Evolutionary conservation across 2,329 filamentous ascomycete species (phyloP).

Genomic region (Cladosporium sp.): DNA sequence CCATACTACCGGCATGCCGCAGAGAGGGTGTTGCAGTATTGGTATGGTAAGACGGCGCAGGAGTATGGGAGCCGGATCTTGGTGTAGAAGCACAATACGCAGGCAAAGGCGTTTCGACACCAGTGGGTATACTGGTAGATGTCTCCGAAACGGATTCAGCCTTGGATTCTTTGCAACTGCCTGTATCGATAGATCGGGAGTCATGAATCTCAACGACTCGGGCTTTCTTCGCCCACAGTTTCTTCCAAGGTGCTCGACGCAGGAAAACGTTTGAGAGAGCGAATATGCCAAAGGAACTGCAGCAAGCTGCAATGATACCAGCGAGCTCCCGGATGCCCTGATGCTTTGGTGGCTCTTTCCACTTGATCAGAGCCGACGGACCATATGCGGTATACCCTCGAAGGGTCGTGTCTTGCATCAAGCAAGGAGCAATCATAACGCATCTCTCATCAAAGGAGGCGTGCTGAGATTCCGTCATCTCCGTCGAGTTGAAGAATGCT

Average conservation of each 20-base stretch:
- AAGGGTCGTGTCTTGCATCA: constrained; percentile 12
- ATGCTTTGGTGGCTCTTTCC: constrained; percentile 15
- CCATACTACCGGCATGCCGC: not conserved
- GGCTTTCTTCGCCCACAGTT: constrained; percentile 8
- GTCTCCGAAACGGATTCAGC: not conserved
- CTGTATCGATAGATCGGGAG: not conserved
- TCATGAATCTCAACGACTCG: not conserved
- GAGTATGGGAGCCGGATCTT: constrained; percentile 10
- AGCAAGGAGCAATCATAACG: not conserved
- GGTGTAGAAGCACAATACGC: constrained; percentile 10
- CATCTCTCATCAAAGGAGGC: constrained; percentile 15
- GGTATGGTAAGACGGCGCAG: constrained; percentile 12
- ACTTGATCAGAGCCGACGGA: constrained; percentile 17
- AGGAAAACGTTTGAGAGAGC: constrained; percentile 27
- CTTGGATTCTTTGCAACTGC: not conserved
- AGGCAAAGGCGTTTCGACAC: constrained; percentile 13
- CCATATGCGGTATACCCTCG: constrained; percentile 21
- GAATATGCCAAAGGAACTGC: constrained; percentile 24
- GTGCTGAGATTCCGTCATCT: constrained; percentile 28
- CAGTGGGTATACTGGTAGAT: not conserved
- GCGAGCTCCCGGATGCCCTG: constrained; percentile 20
- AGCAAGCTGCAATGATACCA: constrained; percentile 25
- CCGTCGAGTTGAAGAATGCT: constrained; percentile 45
- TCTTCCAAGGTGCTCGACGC: constrained; percentile 24
- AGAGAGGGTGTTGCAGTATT: not conserved